Conservation (phyloP, 768 basidiomycete species). For the Trametes villosa region DNA sequence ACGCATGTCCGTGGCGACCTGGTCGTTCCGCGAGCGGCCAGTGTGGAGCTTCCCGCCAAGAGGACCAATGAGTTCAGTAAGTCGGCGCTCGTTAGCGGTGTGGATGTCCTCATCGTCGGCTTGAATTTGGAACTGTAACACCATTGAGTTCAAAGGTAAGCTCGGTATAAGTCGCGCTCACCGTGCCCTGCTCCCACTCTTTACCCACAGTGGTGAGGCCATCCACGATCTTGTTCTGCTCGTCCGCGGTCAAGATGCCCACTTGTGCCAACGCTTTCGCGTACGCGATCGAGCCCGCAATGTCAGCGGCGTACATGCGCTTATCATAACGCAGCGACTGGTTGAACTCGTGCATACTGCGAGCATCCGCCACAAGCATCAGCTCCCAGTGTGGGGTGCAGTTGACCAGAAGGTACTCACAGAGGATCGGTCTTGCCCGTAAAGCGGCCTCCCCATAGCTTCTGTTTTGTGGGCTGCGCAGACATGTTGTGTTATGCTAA, state of each 20-base stretch:
- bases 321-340: constrained; percentile 95
- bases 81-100: constrained; percentile 94
- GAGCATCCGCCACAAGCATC: neutral
- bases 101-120: constrained; percentile 99
- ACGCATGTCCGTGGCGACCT: constrained; percentile 98
- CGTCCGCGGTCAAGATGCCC: constrained; percentile 79
- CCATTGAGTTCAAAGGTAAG: neutral
- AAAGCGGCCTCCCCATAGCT: constrained; percentile 55
- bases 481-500: constrained; percentile 22
- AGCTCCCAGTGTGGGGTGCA: constrained; percentile 25
- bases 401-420: constrained; percentile 45
- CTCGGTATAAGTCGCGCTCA: constrained; percentile 33
- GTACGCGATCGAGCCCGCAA: constrained; percentile 94
- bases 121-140: constrained; percentile 66
- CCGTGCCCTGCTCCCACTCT: constrained; percentile 85
- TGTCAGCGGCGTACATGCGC: constrained; percentile 91
- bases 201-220: constrained; percentile 76
- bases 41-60: constrained; percentile 97
- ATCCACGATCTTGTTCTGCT: constrained; percentile 70
- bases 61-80: constrained; percentile 91
- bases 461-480: constrained; percentile 33
- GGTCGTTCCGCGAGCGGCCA: constrained; percentile 95
- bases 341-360: constrained; percentile 91
- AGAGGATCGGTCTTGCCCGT: constrained; percentile 89
- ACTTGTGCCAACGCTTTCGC: constrained; percentile 82